These are phyloP conservation scores for Colletotrichum liaoningense DNA, from an alignment of 2,329 filamentous ascomycete species.

Conservation along the genomic window DNA sequence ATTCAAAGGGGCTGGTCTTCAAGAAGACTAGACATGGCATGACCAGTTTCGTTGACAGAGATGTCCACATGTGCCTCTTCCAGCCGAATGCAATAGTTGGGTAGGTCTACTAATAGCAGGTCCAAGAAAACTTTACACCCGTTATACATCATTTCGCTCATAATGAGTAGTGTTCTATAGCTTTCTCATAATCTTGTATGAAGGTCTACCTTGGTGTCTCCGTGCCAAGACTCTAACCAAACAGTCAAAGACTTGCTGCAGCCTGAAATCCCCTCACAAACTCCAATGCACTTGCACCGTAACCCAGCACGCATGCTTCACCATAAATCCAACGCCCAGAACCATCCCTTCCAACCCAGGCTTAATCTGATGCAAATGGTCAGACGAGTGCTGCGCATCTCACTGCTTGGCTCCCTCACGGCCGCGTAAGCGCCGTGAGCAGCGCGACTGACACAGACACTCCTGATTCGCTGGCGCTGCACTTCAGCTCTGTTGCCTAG, in stretches of 20 bases:
- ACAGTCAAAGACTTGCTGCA: neutral
- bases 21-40: too few species aligned
- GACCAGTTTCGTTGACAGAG: neutral
- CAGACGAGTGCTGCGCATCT: conserved; percentile 1
- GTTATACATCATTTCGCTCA: neutral
- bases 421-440: conserved; percentile 35
- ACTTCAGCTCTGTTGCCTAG: conserved; percentile 28
- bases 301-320: neutral
- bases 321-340: neutral
- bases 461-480: conserved; percentile 8
- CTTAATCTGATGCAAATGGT: neutral
- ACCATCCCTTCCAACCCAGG: neutral
- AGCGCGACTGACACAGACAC: neutral
- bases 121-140: neutral
- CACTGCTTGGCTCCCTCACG: conserved; percentile 15
- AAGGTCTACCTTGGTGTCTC: neutral
- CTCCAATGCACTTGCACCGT: neutral
- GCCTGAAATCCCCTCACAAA: neutral
- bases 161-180: neutral
- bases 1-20: too few species aligned
- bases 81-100: too few species aligned
- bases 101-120: neutral
- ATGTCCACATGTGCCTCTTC: neutral
- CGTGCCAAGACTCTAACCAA: too few species aligned
- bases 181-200: neutral